Evolutionary conservation across 495 filamentous ascomycete species (phyloP).

Genomic region (Tuber microsphaerosporum): DNA sequence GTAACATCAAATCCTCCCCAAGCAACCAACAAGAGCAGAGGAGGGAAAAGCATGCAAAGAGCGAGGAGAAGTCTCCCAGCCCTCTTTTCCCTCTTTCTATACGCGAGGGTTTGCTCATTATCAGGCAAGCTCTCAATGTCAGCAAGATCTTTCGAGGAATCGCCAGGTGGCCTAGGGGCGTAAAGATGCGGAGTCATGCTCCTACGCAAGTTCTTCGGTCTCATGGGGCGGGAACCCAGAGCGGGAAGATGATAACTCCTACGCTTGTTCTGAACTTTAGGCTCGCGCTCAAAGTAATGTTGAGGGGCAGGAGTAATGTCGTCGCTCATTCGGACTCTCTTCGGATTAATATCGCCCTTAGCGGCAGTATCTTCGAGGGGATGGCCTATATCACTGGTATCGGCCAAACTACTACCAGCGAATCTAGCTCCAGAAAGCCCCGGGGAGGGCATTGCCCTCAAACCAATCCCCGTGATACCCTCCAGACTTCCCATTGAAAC

Average conservation of each 20-base stretch:
- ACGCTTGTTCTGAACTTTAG: not conserved
- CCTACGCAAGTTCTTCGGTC: conserved; percentile 28
- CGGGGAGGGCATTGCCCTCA: conserved; percentile 27
- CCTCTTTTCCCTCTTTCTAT: conserved; percentile 26
- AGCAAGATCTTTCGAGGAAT: conserved; percentile 29
- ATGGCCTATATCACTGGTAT: conserved; percentile 24
- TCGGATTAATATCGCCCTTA: conserved; percentile 9
- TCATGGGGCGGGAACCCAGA: conserved; percentile 16
- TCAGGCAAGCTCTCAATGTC: conserved; percentile 16
- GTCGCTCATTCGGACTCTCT: conserved; percentile 27
- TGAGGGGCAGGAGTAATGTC: conserved; percentile 13
- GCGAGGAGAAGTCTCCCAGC: conserved; percentile 22
- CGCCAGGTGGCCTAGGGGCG: conserved; percentile 24
- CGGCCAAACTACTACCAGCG: conserved; percentile 30
- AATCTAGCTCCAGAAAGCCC: conserved; percentile 22
- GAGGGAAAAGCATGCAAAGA: conserved; percentile 36
- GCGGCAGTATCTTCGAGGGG: conserved; percentile 17
- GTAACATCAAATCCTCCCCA: conserved; percentile 34
- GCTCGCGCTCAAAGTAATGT: conserved; percentile 2
- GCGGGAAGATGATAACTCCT: conserved; percentile 1
- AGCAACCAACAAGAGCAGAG: conserved; percentile 31
- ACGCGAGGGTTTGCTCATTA: conserved; percentile 6
- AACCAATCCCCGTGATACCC: conserved; percentile 24
- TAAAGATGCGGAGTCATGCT: conserved; percentile 35
- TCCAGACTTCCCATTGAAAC: conserved; percentile 34